Evolutionary conservation across 768 basidiomycete species (phyloP).

Genomic region (Mycena venus): DNA sequence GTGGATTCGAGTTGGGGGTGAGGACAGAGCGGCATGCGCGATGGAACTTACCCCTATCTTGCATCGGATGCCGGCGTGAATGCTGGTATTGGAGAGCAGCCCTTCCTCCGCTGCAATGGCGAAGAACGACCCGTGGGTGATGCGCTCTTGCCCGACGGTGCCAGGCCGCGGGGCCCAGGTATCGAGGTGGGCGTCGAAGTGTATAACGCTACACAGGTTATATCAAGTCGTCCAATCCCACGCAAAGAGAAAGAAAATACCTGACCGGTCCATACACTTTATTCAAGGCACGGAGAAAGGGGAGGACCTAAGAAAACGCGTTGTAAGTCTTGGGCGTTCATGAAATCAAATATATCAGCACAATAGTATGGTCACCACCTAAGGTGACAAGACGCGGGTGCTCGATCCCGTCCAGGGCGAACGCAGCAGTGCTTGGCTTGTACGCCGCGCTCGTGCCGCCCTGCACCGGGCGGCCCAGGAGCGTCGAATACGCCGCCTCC

Average conservation of each 20-base stretch:
- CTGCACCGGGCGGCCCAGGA: constrained; percentile 63
- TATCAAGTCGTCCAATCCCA: constrained; percentile 61
- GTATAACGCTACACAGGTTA: constrained; percentile 60
- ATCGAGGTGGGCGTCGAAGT: constrained; percentile 77
- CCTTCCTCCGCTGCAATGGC: constrained; percentile 71
- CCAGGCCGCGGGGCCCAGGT: constrained; percentile 60
- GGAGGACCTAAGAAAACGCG: constrained; percentile 54
- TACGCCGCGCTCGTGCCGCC: constrained; percentile 38
- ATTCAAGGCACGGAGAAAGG: constrained; percentile 76
- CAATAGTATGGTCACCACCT: constrained; percentile 83
- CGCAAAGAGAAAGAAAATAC: constrained; percentile 61
- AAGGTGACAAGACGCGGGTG: constrained; percentile 76
- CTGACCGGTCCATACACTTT: constrained; percentile 77
- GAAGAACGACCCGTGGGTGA: constrained; percentile 81
- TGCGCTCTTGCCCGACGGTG: constrained; percentile 57
- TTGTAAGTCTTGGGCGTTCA: not conserved
- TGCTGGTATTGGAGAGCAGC: constrained; percentile 70
- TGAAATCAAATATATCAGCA: constrained; percentile 31
- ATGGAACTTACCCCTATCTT: not conserved
- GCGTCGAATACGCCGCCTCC: constrained; percentile 72
- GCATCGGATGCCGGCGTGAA: constrained; percentile 77
- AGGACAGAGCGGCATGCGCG: no score
- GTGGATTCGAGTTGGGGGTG: not conserved
- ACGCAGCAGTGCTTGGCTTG: constrained; percentile 41
- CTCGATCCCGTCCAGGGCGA: constrained; percentile 67